phyloP scores from a whole-genome alignment of 306 rosid species.

The Acacia confusa region DNA sequence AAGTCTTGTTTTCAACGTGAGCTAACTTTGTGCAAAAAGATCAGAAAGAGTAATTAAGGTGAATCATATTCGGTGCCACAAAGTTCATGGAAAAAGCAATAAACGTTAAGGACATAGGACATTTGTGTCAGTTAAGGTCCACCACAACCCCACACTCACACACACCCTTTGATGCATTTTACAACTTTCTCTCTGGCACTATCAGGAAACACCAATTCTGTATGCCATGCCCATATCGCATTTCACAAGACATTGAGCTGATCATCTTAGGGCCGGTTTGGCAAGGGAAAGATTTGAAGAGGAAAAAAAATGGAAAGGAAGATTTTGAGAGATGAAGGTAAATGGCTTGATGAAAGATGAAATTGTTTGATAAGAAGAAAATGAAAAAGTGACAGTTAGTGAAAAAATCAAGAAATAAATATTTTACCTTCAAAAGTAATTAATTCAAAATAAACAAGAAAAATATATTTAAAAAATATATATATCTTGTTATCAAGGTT shows the following conservation, averaged over 20 bases:
- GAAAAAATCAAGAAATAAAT: no score
- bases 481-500: no score
- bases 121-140: slow-evolving; percentile 13
- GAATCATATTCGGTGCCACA: not conserved
- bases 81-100: not conserved
- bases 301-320: no score
- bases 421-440: no score
- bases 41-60: not conserved
- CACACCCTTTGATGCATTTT: not conserved
- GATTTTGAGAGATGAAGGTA: no score
- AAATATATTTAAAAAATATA: no score
- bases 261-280: no score
- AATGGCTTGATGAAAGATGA: no score
- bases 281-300: no score
- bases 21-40: not conserved
- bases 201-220: not conserved
- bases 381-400: no score
- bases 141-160: slow-evolving; percentile 31
- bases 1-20: not conserved
- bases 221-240: slow-evolving; percentile 19
- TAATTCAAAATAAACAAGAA: no score
- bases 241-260: not conserved
- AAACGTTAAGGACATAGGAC: not conserved
- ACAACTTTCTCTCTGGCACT: slow-evolving; percentile 3
- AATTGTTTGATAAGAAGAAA: no score